Evolutionary conservation across 805 yeast genomes (phyloP).

Genomic region (Myxozyma mucilagina): DNA sequence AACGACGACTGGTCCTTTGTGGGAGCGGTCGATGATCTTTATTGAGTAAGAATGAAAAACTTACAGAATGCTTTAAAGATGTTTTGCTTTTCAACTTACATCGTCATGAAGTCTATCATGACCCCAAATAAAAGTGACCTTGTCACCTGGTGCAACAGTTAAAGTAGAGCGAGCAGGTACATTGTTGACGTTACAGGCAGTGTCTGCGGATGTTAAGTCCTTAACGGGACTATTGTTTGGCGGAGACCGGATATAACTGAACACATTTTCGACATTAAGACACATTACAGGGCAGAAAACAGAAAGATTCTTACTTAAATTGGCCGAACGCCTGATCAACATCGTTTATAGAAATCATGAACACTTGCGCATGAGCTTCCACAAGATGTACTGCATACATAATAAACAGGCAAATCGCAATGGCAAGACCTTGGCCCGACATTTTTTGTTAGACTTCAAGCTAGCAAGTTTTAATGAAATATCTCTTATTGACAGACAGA

Average conservation of each 20-base stretch:
- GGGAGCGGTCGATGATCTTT: conserved; percentile 17
- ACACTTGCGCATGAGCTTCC: conserved; percentile 12
- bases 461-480: background rate
- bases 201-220: conserved; percentile 14
- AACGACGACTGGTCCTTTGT: conserved; percentile 24
- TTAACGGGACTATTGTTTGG: conserved; percentile 22
- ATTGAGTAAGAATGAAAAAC: background rate
- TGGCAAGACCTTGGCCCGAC: background rate
- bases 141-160: conserved; percentile 22
- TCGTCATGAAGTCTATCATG: conserved; percentile 18
- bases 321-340: conserved; percentile 1
- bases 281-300: background rate
- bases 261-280: background rate
- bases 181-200: conserved; percentile 21
- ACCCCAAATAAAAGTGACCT: conserved; percentile 19
- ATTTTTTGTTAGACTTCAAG: too few relatives aligned
- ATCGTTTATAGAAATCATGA: conserved; percentile 4
- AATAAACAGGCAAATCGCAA: too few relatives aligned
- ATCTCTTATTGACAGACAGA: too few relatives aligned
- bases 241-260: conserved; percentile 13
- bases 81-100: background rate
- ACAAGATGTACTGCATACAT: background rate
- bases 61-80: background rate
- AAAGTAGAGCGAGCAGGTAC: conserved; percentile 9
- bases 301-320: background rate